These are phyloP conservation scores for Coemansia sp. DNA, from an alignment of 192 early-diverging fungal species.

Conservation along the genomic window DNA sequence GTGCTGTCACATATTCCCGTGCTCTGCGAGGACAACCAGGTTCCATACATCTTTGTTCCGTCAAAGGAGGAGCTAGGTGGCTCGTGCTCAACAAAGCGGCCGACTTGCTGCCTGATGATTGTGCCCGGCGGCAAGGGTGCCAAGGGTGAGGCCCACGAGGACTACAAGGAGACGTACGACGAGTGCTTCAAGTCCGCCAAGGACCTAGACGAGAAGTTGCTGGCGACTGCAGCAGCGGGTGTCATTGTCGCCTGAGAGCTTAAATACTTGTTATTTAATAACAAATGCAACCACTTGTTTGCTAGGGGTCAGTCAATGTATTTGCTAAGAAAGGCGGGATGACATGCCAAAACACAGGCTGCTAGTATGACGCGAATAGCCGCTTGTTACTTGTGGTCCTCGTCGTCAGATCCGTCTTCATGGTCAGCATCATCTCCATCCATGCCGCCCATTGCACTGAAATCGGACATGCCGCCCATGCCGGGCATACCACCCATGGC, in stretches of 20 bases:
- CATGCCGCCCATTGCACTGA: conserved; percentile 16
- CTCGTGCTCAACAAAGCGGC: conserved; percentile 90
- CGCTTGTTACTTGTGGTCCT: conserved; percentile 13
- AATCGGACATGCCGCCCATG: conserved; percentile 42
- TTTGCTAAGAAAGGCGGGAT: conserved; percentile 5
- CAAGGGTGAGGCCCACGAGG: conserved; percentile 65
- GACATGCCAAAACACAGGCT: neutral
- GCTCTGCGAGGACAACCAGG: conserved; percentile 92
- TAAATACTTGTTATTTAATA: neutral
- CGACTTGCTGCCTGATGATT: conserved; percentile 89
- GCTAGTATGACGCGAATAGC: too few relatives aligned
- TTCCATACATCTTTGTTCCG: conserved; percentile 95
- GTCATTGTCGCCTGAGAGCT: conserved; percentile 1
- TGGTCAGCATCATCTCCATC: neutral
- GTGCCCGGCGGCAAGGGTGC: conserved; percentile 74
- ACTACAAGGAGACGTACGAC: conserved; percentile 86
- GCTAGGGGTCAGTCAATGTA: neutral
- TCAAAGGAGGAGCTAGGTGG: conserved; percentile 94
- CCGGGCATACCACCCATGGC: conserved; percentile 12
- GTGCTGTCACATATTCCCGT: conserved; percentile 97
- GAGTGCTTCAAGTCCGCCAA: conserved; percentile 76
- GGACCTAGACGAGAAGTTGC: conserved; percentile 67
- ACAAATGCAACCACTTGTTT: too few relatives aligned
- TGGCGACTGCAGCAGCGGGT: conserved; percentile 51
- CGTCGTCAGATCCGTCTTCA: conserved; percentile 4